A percentile compares a stretch with the other conserved stretches of the same genome.
These are phyloP conservation scores for Mycena maculata DNA, from an alignment of 768 basidiomycete genomes.

Conservation along the genomic window DNA sequence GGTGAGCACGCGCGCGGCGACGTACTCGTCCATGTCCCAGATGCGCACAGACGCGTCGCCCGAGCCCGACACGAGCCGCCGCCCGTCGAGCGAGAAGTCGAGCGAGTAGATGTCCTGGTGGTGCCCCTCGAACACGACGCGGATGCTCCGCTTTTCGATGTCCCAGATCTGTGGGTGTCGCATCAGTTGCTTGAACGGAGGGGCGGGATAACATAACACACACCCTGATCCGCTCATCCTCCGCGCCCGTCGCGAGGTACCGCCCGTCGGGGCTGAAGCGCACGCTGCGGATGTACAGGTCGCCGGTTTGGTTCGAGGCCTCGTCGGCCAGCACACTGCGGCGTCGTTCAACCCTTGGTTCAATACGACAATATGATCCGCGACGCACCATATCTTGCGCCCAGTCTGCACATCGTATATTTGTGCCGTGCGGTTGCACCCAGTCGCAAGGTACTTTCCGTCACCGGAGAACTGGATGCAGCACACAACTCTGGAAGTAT, in stretches of 20 bases:
- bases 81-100: constrained; percentile 83
- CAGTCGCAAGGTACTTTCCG: constrained; percentile 93
- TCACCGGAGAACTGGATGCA: constrained; percentile 96
- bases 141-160: constrained; percentile 77
- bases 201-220: constrained; percentile 35
- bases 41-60: constrained; percentile 58
- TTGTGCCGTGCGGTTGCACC: constrained; percentile 95
- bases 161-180: constrained; percentile 80
- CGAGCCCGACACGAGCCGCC: constrained; percentile 82
- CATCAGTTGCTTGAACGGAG: background rate
- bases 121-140: constrained; percentile 84
- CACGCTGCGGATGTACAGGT: constrained; percentile 94
- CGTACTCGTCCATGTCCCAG: constrained; percentile 43
- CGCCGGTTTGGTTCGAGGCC: constrained; percentile 73
- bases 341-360: background rate
- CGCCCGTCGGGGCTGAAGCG: constrained; percentile 96
- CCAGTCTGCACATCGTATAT: constrained; percentile 95
- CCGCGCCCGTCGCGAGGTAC: constrained; percentile 93
- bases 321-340: constrained; percentile 83
- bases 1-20: constrained; percentile 30
- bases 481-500: constrained; percentile 70
- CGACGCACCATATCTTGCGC: constrained; percentile 78
- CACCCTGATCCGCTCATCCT: constrained; percentile 93
- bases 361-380: too few relatives aligned
- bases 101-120: constrained; percentile 95